A percentile compares a stretch with the other conserved stretches of the same genome.
These are phyloP conservation scores for Nothophaeocryptopus gaeumannii DNA, from an alignment of 2,329 filamentous ascomycete genomes.

Conservation along the genomic window DNA sequence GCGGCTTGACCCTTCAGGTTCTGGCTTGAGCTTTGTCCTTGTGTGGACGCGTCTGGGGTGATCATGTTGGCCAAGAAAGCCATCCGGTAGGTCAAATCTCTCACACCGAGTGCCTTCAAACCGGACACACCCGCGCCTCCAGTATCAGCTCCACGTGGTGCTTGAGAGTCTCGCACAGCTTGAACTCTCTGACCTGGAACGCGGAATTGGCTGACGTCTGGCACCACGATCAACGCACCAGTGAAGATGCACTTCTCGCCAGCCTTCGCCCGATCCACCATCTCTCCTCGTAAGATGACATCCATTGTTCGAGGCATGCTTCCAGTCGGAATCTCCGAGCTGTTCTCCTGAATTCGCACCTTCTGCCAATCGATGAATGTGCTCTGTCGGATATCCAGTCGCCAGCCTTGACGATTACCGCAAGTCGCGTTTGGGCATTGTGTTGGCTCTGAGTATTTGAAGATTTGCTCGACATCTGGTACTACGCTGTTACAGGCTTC, in stretches of 20 bases:
- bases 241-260: conserved; percentile 99
- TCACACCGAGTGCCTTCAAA: conserved; percentile 86
- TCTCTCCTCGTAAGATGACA: conserved; percentile 91
- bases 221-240: conserved; percentile 91
- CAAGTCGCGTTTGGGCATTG: conserved; percentile 89
- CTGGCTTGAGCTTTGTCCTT: conserved; percentile 67
- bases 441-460: conserved; percentile 93
- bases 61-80: conserved; percentile 98
- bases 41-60: conserved; percentile 77
- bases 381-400: conserved; percentile 92
- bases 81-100: conserved; percentile 90
- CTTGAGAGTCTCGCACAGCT: conserved; percentile 78
- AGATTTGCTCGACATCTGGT: conserved; percentile 92
- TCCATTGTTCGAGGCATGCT: conserved; percentile 99
- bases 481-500: conserved; percentile 81
- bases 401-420: conserved; percentile 88
- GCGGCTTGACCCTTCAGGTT: conserved; percentile 69
- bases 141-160: conserved; percentile 66
- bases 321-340: conserved; percentile 93
- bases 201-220: conserved; percentile 91
- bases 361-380: conserved; percentile 99
- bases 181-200: conserved; percentile 82
- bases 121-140: conserved; percentile 83
- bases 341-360: conserved; percentile 96
- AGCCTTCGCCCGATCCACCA: conserved; percentile 94